These are phyloP conservation scores for Mesembryanthemum crystallinum DNA, from an alignment of 148 eudicot species.

Conservation along the genomic window DNA sequence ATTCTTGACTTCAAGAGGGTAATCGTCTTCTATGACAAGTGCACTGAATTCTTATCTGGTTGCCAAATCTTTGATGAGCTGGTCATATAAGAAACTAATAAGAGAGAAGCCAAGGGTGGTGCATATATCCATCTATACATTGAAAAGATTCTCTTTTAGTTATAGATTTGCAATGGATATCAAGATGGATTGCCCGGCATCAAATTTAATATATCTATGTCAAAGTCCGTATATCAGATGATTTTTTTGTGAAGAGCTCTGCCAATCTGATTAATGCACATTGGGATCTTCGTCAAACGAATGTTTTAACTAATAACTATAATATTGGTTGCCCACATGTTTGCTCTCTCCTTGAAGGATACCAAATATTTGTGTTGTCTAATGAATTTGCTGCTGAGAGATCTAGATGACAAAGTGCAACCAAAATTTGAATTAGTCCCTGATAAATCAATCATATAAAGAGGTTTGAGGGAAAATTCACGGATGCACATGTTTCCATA, in stretches of 20 bases:
- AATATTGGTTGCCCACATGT: slow-evolving; percentile 13
- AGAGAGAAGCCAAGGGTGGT: slow-evolving; percentile 25
- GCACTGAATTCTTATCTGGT: slow-evolving; percentile 23
- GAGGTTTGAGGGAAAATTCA: too few species aligned
- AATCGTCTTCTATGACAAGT: slow-evolving; percentile 6
- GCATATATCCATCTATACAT: slow-evolving; percentile 11
- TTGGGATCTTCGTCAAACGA: slow-evolving; percentile 18
- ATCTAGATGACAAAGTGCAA: too few species aligned
- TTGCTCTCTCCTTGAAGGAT: slow-evolving; percentile 18
- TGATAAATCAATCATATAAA: too few species aligned
- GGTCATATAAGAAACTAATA: too few species aligned
- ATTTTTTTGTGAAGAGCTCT: slow-evolving; percentile 19
- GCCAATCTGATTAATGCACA: slow-evolving; percentile 4
- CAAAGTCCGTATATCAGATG: slow-evolving; percentile 11
- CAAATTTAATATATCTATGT: neutral
- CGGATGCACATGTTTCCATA: too few species aligned
- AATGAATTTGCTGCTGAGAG: too few species aligned
- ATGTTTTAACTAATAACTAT: neutral
- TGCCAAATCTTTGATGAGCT: slow-evolving; percentile 27
- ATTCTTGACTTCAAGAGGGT: slow-evolving; percentile 24
- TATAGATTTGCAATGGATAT: slow-evolving; percentile 23
- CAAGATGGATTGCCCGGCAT: neutral
- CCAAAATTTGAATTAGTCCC: too few species aligned
- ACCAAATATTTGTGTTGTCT: too few species aligned
- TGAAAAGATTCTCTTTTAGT: slow-evolving; percentile 18